Conservation (phyloP, 805 yeast species). For the Saturnispora serradocipensis region DNA sequence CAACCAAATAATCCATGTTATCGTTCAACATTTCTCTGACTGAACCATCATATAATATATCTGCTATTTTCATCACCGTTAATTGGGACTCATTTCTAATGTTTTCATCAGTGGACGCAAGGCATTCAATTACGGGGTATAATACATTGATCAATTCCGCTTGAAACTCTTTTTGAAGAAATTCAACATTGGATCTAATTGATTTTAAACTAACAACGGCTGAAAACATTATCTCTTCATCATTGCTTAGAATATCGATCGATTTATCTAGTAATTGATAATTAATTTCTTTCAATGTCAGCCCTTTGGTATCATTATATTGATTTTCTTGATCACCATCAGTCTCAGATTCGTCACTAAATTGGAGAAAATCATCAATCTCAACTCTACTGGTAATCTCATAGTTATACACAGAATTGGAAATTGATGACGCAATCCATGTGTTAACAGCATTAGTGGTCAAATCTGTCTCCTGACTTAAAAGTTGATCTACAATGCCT, state of each 20-base stretch:
- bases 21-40: constrained; percentile 46
- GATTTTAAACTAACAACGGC: constrained; percentile 35
- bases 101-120: constrained; percentile 46
- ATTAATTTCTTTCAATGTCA: not conserved
- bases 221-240: constrained; percentile 4
- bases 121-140: constrained; percentile 61
- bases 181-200: constrained; percentile 27
- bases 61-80: constrained; percentile 44
- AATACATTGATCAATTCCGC: constrained; percentile 60
- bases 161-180: constrained; percentile 33
- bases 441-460: constrained; percentile 22
- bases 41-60: constrained; percentile 45
- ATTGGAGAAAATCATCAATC: constrained; percentile 17
- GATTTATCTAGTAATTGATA: constrained; percentile 6
- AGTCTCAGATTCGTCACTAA: constrained; percentile 21
- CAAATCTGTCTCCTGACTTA: constrained; percentile 1
- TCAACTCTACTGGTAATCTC: not conserved
- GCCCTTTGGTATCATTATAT: constrained; percentile 10
- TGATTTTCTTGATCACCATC: constrained; percentile 7
- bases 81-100: constrained; percentile 43
- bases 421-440: constrained; percentile 30
- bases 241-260: not conserved
- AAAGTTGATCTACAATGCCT: not conserved
- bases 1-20: constrained; percentile 75
- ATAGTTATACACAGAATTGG: not conserved